A percentile compares a stretch with the other conserved stretches of the same genome.
Evolutionary conservation across 2,329 filamentous ascomycete species (phyloP).

Genomic region (Apiospora aurea): DNA sequence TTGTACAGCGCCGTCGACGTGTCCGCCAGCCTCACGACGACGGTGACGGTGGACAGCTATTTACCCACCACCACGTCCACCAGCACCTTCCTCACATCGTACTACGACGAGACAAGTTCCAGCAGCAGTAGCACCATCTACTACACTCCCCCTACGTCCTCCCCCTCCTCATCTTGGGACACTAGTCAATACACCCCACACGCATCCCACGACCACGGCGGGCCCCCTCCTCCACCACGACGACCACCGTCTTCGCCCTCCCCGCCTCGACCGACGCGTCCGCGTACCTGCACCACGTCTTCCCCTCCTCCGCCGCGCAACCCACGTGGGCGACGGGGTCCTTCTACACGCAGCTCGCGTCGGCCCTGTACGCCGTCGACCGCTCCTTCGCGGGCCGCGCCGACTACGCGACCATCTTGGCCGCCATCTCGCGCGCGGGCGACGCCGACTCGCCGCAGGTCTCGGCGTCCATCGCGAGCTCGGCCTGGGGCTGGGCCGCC

Average conservation of each 20-base stretch:
- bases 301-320: conserved; percentile 23
- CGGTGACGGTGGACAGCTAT: conserved; percentile 1
- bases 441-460: conserved; percentile 21
- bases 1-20: not conserved
- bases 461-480: conserved; percentile 28
- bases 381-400: conserved; percentile 30
- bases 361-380: conserved; percentile 32
- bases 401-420: conserved; percentile 32
- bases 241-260: conserved; percentile 17
- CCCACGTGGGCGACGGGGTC: conserved; percentile 34
- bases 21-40: not conserved
- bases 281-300: conserved; percentile 25
- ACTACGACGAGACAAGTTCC: not conserved
- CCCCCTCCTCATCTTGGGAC: not conserved
- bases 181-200: not conserved
- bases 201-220: not conserved
- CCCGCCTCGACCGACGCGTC: conserved; percentile 25
- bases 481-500: conserved; percentile 30
- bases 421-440: conserved; percentile 31
- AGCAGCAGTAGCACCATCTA: not conserved
- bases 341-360: conserved; percentile 31
- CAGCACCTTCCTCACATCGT: not conserved
- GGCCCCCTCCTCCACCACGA: not conserved
- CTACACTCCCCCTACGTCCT: not conserved
- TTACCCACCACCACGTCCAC: not conserved